Evolutionary conservation across 495 filamentous ascomycete species (phyloP).

Genomic region (Penicillium atrosanguineum): DNA sequence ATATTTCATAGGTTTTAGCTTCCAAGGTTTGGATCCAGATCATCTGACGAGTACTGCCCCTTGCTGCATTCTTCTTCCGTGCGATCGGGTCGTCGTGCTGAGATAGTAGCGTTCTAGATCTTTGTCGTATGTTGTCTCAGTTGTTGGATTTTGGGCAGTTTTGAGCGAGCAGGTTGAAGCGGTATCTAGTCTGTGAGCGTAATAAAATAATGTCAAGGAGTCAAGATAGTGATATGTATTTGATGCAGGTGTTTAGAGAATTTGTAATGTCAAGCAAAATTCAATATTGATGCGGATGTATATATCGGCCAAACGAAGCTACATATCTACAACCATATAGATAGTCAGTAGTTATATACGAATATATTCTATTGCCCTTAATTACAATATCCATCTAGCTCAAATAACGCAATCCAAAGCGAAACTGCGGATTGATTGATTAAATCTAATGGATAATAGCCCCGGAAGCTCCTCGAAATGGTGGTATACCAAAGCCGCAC

Average conservation of each 20-base stretch:
- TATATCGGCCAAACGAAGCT: no score
- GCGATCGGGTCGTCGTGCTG: constrained; percentile 11
- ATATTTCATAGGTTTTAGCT: constrained; percentile 7
- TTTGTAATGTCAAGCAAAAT: no score
- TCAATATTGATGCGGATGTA: no score
- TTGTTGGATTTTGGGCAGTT: not conserved
- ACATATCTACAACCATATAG: no score
- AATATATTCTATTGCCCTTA: no score
- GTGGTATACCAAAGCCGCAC: not conserved
- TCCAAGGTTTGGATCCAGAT: not conserved
- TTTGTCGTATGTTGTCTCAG: not conserved
- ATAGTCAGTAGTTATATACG: no score
- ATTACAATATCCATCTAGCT: no score
- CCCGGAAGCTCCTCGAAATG: not conserved
- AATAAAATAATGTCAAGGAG: not conserved
- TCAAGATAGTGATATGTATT: no score
- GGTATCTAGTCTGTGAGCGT: not conserved
- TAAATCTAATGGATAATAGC: no score
- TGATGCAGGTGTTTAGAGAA: no score
- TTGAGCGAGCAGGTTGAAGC: not conserved
- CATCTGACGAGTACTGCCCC: constrained; percentile 12
- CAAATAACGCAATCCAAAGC: no score
- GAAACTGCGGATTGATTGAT: no score
- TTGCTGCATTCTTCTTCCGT: constrained; percentile 20
- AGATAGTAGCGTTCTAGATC: not conserved